These are phyloP conservation scores for Passiflora organensis DNA, from an alignment of 345 rosid genomes.

Conservation along the genomic window DNA sequence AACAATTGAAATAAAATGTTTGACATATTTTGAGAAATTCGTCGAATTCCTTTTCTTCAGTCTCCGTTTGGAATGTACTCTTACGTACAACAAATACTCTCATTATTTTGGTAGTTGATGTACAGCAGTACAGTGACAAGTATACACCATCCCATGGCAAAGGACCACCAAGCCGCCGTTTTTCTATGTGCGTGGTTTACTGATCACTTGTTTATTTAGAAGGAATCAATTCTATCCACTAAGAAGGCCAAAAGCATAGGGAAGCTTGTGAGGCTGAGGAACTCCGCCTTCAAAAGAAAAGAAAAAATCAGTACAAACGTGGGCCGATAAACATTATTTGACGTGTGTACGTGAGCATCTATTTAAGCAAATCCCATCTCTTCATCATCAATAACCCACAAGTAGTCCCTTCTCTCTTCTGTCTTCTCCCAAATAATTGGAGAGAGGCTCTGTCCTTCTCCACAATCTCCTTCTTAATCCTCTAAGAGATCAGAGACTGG, in stretches of 20 bases:
- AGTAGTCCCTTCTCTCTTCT: constrained; percentile 1
- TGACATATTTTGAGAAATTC: too few species aligned
- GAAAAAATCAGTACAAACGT: constrained; percentile 7
- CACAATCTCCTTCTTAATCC: not conserved
- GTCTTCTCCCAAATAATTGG: constrained; percentile 9
- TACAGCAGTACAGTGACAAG: too few species aligned
- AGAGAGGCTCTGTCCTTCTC: not conserved
- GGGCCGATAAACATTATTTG: constrained; percentile 19
- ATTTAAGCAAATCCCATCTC: constrained; percentile 9
- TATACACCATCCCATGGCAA: too few species aligned
- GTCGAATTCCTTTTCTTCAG: too few species aligned
- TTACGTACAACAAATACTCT: too few species aligned
- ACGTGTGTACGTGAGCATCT: constrained; percentile 18
- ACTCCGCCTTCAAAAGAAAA: not conserved
- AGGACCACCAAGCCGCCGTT: not conserved
- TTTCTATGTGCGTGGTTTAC: not conserved
- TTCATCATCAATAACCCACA: not conserved
- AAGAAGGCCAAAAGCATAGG: not conserved
- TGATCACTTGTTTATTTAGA: not conserved
- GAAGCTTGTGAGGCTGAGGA: not conserved
- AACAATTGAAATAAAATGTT: too few species aligned
- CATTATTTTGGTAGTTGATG: too few species aligned
- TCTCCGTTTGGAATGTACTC: too few species aligned
- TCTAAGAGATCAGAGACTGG: constrained; percentile 5
- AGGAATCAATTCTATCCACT: not conserved